Conservation (phyloP, 2,329 filamentous ascomycete genomes). For the Fusarium albidum region DNA sequence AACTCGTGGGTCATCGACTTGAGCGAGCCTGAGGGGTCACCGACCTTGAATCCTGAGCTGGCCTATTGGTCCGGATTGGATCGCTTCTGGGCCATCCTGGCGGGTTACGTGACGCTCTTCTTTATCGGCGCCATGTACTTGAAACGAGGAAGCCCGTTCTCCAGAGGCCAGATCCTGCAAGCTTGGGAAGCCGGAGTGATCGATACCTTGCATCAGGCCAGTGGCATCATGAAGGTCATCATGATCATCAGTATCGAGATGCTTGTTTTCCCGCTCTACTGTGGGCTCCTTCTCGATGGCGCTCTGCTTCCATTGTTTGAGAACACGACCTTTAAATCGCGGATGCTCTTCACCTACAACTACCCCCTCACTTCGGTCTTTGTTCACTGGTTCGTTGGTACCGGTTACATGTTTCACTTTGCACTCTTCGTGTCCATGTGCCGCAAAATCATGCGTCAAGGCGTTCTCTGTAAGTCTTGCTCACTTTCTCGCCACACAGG, state of each 20-base stretch:
- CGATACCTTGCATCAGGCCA: constrained; percentile 88
- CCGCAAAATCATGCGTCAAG: constrained; percentile 93
- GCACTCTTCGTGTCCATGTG: constrained; percentile 99
- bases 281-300: constrained; percentile 86
- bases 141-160: constrained; percentile 74
- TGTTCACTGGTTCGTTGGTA: constrained; percentile 98
- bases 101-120: constrained; percentile 83
- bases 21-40: constrained; percentile 50
- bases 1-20: constrained; percentile 68
- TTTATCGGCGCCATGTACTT: constrained; percentile 81
- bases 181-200: constrained; percentile 80
- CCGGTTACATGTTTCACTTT: constrained; percentile 99
- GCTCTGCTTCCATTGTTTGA: constrained; percentile 91
- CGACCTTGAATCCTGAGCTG: constrained; percentile 62
- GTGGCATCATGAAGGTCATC: constrained; percentile 97
- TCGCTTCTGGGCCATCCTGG: constrained; percentile 74
- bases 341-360: constrained; percentile 78
- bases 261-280: constrained; percentile 96
- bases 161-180: constrained; percentile 61
- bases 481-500: neutral
- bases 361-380: constrained; percentile 92
- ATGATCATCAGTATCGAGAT: constrained; percentile 99
- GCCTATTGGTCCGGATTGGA: constrained; percentile 74
- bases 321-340: constrained; percentile 77
- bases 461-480: constrained; percentile 81